Percentiles rank a stretch among this genome's conserved stretches.
Evolutionary conservation across 2,329 filamentous ascomycete species (phyloP).

Genomic region (Triangularia verruculosa): DNA sequence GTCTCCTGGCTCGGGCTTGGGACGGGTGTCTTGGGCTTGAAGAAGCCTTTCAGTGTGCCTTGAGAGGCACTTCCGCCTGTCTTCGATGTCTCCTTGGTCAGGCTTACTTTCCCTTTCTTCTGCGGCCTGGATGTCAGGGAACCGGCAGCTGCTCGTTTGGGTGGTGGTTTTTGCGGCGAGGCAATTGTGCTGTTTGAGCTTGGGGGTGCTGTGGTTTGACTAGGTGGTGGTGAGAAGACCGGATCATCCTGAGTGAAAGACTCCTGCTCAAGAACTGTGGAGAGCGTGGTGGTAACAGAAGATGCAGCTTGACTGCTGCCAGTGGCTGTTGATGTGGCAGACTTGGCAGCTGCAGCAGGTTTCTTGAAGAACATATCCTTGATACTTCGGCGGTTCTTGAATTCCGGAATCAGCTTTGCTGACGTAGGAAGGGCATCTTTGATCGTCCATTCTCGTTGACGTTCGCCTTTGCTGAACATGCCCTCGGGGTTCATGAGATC

Average conservation of each 20-base stretch:
- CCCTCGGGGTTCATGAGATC: constrained; percentile 78
- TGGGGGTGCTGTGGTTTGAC: constrained; percentile 17
- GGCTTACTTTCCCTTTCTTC: constrained; percentile 39
- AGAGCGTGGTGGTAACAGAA: background rate
- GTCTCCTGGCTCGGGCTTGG: background rate
- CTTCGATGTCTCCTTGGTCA: constrained; percentile 34
- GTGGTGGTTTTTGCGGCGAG: constrained; percentile 17
- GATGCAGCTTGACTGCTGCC: background rate
- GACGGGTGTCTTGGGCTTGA: constrained; percentile 57
- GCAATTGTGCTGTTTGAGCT: constrained; percentile 9
- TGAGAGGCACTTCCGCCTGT: constrained; percentile 38
- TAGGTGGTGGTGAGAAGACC: constrained; percentile 3
- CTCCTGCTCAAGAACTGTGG: background rate
- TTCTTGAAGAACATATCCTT: constrained; percentile 85
- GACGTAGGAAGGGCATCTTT: constrained; percentile 72
- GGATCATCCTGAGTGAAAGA: background rate
- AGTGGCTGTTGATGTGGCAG: constrained; percentile 15
- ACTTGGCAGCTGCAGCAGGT: constrained; percentile 31
- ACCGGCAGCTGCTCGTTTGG: constrained; percentile 19
- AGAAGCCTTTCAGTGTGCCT: constrained; percentile 73
- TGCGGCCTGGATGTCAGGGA: constrained; percentile 30
- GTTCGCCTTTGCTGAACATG: constrained; percentile 65
- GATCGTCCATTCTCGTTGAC: constrained; percentile 62
- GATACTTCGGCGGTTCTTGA: constrained; percentile 79
- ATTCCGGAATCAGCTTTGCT: constrained; percentile 81